Evolutionary conservation across 2,329 filamentous ascomycete species (phyloP).

Genomic region (Fusarium transvaalense): DNA sequence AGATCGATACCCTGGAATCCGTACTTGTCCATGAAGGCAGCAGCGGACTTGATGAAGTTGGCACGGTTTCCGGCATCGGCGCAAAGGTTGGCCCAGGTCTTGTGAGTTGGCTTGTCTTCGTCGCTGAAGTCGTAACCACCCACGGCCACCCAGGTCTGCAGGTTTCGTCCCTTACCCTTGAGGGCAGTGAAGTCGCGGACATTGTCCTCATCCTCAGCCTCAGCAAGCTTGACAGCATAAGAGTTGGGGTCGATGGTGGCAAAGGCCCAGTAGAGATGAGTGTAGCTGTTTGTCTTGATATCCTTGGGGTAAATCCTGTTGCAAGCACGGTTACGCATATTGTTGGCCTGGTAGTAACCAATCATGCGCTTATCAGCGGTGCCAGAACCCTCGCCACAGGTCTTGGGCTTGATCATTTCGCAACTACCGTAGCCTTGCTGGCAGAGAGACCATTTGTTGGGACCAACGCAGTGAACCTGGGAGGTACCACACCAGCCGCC

Average conservation of each 20-base stretch:
- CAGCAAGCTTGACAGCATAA: constrained; percentile 41
- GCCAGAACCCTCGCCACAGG: constrained; percentile 42
- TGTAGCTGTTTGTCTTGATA: constrained; percentile 42
- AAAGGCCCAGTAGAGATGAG: constrained; percentile 51
- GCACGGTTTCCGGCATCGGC: constrained; percentile 41
- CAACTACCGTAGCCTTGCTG: constrained; percentile 54
- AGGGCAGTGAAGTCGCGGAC: constrained; percentile 24
- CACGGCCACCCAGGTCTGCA: constrained; percentile 56
- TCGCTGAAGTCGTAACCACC: constrained; percentile 60
- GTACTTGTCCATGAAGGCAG: constrained; percentile 33
- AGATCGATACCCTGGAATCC: constrained; percentile 56
- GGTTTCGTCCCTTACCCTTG: constrained; percentile 41
- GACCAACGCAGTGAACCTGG: constrained; percentile 40
- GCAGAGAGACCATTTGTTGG: constrained; percentile 45
- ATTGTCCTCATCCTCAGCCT: not conserved
- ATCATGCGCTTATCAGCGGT: constrained; percentile 49
- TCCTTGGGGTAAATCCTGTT: constrained; percentile 45
- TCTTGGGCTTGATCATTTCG: constrained; percentile 29
- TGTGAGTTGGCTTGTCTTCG: constrained; percentile 39
- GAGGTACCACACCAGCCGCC: constrained; percentile 47
- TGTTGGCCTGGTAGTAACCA: constrained; percentile 51
- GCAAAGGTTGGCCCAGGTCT: constrained; percentile 48
- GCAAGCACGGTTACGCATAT: constrained; percentile 30
- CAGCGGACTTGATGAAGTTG: constrained; percentile 54
- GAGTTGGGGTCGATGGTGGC: constrained; percentile 50